A percentile compares a stretch with the other conserved stretches of the same genome.
These are phyloP conservation scores for Coniella vitis DNA, from an alignment of 2,329 filamentous ascomycete genomes.

Conservation along the genomic window DNA sequence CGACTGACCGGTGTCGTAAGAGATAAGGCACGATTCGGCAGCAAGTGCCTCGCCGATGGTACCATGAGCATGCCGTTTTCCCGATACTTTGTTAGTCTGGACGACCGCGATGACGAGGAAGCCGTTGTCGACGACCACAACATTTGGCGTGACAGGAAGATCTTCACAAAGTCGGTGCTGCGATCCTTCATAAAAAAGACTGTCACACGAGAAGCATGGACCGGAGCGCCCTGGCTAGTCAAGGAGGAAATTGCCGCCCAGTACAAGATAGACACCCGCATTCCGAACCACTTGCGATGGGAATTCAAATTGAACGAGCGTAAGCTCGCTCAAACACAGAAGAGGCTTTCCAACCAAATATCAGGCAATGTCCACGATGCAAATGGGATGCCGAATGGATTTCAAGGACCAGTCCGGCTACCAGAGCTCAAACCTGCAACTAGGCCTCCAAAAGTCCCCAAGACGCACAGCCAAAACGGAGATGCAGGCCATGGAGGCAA, in stretches of 20 bases:
- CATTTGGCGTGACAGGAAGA: conserved; percentile 78
- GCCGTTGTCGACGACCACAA: conserved; percentile 74
- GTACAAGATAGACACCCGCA: conserved; percentile 80
- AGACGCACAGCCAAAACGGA: conserved; percentile 53
- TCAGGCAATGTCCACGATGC: conserved; percentile 32
- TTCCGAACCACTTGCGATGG: conserved; percentile 75
- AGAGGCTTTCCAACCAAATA: conserved; percentile 41
- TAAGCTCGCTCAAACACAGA: conserved; percentile 63
- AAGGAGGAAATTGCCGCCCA: conserved; percentile 76
- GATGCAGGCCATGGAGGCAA: conserved; percentile 26
- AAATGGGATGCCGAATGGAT: conserved; percentile 30
- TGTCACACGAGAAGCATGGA: conserved; percentile 87
- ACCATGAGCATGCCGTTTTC: conserved; percentile 64
- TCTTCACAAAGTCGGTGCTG: conserved; percentile 91
- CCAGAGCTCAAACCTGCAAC: conserved; percentile 68
- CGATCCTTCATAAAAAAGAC: conserved; percentile 93
- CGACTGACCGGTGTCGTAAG: conserved; percentile 68
- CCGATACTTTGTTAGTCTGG: conserved; percentile 72
- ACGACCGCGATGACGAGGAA: conserved; percentile 62
- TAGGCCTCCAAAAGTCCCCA: conserved; percentile 62
- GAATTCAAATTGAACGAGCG: conserved; percentile 73
- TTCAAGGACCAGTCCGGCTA: conserved; percentile 48
- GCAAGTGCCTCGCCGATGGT: conserved; percentile 58
- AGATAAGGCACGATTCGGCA: conserved; percentile 75
- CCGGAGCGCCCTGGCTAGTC: conserved; percentile 92